Evolutionary conservation across 257 asterid species (phyloP), one percentile per base, ranked within the genome.

Genomic region (Verbena officinalis): DNA sequence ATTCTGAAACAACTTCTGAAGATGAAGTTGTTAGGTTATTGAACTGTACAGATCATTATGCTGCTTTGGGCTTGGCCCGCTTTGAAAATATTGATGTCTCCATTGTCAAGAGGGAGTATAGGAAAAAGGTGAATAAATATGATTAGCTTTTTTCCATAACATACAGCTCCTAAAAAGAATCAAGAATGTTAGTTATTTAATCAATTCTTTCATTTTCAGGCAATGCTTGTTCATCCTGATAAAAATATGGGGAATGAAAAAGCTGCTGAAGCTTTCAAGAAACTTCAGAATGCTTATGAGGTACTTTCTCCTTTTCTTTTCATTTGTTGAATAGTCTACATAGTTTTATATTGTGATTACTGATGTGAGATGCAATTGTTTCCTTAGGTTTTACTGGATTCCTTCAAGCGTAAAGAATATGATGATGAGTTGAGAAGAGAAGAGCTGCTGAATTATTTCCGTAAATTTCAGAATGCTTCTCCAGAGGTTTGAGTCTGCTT

Each of bases 201-300:
- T 30, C 27, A 34, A 44, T 69, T 44, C 15, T 70, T 71, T 55
- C 33, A 46, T 77, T 71, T 20, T 79, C 72, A 94, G 99, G 99
- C 97, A 72, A 94, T 94, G 95, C 89, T 94, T 72, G 99, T 94
- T 38, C 99, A 94, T 78, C 99, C 99, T 52, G 99, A 94, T 82
- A 94, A 94, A 83, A 94, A 94, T 72, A 86, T 94, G 96, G 96
- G 99, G 45, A 85, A 94, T 54, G 97, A 86, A 76, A 90, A 75
- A 81, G 95, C 99, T 72, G 99, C 81, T 24, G 99, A 94, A 77
- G 99, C 99, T 74, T 94, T 94, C 77, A 83, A 86, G 84, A 94
- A 90, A 75, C 97, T 94, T 77, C 99, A 94, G 78, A 94, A 90
- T 73, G 99, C 97, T 67, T 94, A 94, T 55, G 99, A 93, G 95